These are phyloP conservation scores for Starmerella riodocensis DNA, from an alignment of 805 yeast species.

Conservation along the genomic window DNA sequence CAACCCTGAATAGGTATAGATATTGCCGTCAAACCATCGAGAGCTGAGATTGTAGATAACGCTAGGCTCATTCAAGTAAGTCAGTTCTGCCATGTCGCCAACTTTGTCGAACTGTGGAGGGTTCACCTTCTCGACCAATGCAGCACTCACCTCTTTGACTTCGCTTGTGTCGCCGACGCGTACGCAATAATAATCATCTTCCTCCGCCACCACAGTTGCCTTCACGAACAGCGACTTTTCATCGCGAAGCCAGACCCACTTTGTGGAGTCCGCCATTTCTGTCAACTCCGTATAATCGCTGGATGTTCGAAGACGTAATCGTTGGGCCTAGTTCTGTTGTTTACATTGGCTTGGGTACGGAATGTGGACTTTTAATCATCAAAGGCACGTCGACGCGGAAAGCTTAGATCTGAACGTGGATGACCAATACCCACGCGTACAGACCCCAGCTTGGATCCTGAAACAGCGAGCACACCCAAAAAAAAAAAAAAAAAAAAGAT, in stretches of 20 bases:
- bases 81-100: conserved; percentile 88
- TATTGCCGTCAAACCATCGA: conserved; percentile 63
- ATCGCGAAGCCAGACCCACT: conserved; percentile 73
- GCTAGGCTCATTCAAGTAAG: conserved; percentile 87
- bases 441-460: too few relatives aligned
- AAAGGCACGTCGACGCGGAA: background rate
- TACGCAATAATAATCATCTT: conserved; percentile 26
- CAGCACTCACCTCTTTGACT: conserved; percentile 22
- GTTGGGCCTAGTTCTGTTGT: background rate
- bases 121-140: conserved; percentile 52
- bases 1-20: conserved; percentile 89
- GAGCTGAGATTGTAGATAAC: conserved; percentile 73
- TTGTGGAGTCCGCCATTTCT: conserved; percentile 28
- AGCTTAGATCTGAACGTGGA: too few relatives aligned
- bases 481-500: too few relatives aligned
- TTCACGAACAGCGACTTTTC: conserved; percentile 37
- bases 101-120: conserved; percentile 85
- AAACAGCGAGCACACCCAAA: too few relatives aligned
- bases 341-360: conserved; percentile 1
- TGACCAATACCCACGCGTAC: too few relatives aligned
- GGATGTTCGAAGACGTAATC: background rate
- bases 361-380: conserved; percentile 5
- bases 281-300: conserved; percentile 2
- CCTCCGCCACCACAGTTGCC: conserved; percentile 29
- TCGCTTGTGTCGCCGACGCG: conserved; percentile 29